Evolutionary conservation across 805 yeast genomes (phyloP), one percentile per base, ranked within the genome.

Genomic region (Metschnikowia koreensis): DNA sequence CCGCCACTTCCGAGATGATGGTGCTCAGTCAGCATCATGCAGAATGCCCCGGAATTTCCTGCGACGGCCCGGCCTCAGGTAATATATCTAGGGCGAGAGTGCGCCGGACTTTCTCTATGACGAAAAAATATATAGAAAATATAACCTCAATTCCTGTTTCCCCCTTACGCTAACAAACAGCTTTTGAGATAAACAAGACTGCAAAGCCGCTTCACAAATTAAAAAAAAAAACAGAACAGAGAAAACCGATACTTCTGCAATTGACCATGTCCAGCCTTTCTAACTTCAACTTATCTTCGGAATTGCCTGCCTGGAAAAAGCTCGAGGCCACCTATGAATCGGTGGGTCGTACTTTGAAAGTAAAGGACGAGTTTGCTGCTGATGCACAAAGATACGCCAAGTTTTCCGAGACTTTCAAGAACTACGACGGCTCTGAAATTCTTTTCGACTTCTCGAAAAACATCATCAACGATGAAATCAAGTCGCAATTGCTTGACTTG

Each of bases 381-480:
- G 97, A 94, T 71, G 69, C 88, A 22, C 64, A 78, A 55, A 84
- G 99, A 70, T 90, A 85, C 66, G 80, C 75, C 57, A 90, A 88
- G 71, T 86, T 79, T 69, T 81, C 94, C 59, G 82, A 81, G 68
- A 84, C 88, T 53, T 90, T 91, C 73, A 76, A 76, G 63, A 94
- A 93, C 79, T 87, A 67, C 70, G 97, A 93, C 67, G 90, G 87
- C 44, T 87, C 96, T 51, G 78, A 91, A 76, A 88, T 94, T 67
- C 75, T 93, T 63, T 94, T 93, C 66, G 99, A 94, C 72, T 94
- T 86, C 81, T 89, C 97, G 64, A 94, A 94, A 82, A 94, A 94
- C 75, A 80, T 94, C 70, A 79, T 94, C 68, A 86, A 91, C 69
- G 97, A 91, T 60, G 90, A 89, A 66, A 82, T 93, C 66, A 72